Evolutionary conservation across 345 rosid species (phyloP), one percentile per base, ranked within the genome.

Genomic region (Sonneratia caseolaris): DNA sequence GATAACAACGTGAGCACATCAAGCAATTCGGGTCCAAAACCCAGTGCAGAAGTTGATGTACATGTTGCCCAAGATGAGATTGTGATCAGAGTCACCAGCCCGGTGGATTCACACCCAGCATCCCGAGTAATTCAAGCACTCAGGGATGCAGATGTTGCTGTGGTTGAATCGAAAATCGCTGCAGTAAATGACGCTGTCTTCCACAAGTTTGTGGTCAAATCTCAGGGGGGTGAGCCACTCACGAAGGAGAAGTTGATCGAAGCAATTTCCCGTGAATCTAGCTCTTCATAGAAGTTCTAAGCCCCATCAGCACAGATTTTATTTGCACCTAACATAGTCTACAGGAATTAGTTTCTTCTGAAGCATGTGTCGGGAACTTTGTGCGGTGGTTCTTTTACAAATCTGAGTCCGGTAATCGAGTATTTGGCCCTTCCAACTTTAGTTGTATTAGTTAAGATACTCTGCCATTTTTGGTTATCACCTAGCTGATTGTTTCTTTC

Each of bases 161-260:
- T 95, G 19, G 69, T 83, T 5, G 97, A 92, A 71, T 89, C 97
- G 0, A 90, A 89, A 64, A 84, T 95, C 8, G 75, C 90, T 40
- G 79, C 86, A 22, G 87, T 84, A 21, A 85, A 89, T 38, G 92
- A 85, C 67, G 82, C 86, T 0, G 79, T 90, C 76, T 81, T 80
- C 48, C 99, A 95, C 72, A 86, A 89, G 21, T 95, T 92, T 76
- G 90, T 92, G 71, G 66, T 95, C 7, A 92, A 92, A 78, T 80
- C 96, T 61, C 86, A 83, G 53, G 89, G 84, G 64, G 80, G 90
- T 0, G 92, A 90, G 75, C 88, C 88, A 79, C 78, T 95, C 71
- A 90, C 92, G 13, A 95, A 83, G 84, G 99, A 95, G 78, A 90
- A 88, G 81, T 75, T 95, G 74, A 80, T 86, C 74, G 97, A 93